Evolutionary conservation across 2,329 filamentous ascomycete genomes (phyloP).

Genomic region (Zalaria obscura): DNA sequence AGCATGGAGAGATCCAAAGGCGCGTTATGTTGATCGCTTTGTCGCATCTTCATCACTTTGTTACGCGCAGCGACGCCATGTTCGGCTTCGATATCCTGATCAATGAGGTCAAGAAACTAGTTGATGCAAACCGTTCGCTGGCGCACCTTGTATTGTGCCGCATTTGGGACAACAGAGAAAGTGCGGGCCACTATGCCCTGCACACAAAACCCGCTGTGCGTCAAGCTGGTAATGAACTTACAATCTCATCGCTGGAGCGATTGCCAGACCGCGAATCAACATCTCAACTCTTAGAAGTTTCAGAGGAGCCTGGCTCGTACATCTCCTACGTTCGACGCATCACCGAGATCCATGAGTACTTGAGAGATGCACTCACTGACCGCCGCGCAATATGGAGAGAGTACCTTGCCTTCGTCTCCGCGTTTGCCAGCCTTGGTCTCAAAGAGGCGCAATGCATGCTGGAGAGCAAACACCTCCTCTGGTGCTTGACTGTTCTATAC

Average conservation of each 20-base stretch:
- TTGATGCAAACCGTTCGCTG: conserved; percentile 39
- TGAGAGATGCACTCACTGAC: neutral
- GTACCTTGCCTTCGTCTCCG: conserved; percentile 7
- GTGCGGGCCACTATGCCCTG: conserved; percentile 48
- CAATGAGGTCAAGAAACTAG: conserved; percentile 35
- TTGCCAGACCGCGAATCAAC: no score
- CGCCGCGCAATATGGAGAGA: conserved; percentile 5
- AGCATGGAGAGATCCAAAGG: conserved; percentile 12
- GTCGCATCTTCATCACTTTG: conserved; percentile 60
- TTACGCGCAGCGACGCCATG: conserved; percentile 55
- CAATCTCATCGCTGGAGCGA: no score
- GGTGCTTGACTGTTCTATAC: conserved; percentile 6
- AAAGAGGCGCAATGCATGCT: conserved; percentile 6
- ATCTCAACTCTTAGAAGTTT: no score
- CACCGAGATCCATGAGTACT: no score
- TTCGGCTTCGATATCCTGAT: conserved; percentile 47
- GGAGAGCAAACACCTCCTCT: conserved; percentile 4
- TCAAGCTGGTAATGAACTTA: conserved; percentile 11
- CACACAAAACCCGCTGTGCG: conserved; percentile 16
- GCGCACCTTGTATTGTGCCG: conserved; percentile 45
- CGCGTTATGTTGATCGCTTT: conserved; percentile 47
- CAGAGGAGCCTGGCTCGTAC: no score
- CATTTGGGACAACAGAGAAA: conserved; percentile 29
- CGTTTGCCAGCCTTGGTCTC: conserved; percentile 6
- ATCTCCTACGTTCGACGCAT: no score